Conservation (phyloP, 1,284 basidiomycete genomes). For the Trametes polyzona region DNA sequence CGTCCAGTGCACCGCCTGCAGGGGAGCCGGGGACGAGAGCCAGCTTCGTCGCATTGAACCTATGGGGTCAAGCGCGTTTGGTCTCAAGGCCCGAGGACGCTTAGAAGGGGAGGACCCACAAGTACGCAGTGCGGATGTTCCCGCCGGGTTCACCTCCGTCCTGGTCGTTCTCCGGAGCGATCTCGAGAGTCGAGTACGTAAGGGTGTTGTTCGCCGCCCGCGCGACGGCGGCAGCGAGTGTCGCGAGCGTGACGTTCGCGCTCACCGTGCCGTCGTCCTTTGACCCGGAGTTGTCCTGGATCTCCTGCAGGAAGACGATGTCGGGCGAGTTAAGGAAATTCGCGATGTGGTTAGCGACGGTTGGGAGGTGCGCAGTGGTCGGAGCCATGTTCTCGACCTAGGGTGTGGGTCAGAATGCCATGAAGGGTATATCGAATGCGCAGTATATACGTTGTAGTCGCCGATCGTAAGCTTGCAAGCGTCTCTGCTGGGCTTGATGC, state of each 20-base stretch:
- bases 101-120: constrained; percentile 40
- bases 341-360: constrained; percentile 57
- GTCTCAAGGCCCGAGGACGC: not conserved
- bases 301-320: constrained; percentile 66
- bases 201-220: constrained; percentile 40
- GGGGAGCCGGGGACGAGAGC: constrained; percentile 52
- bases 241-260: constrained; percentile 57
- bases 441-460: constrained; percentile 55
- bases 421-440: not conserved
- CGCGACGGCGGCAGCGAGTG: constrained; percentile 52
- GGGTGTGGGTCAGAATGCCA: not conserved
- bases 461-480: constrained; percentile 49
- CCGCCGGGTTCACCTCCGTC: constrained; percentile 67
- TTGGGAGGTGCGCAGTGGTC: constrained; percentile 47
- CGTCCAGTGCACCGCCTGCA: constrained; percentile 52
- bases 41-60: constrained; percentile 55
- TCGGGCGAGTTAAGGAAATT: constrained; percentile 55
- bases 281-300: constrained; percentile 63
- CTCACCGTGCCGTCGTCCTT: constrained; percentile 56
- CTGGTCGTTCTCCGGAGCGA: constrained; percentile 53
- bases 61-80: constrained; percentile 17
- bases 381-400: constrained; percentile 63
- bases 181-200: constrained; percentile 51
- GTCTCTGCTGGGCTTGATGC: constrained; percentile 42
- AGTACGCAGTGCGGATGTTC: constrained; percentile 62